Conservation (phyloP, 257 asterid species). For the Fraxinus anomala region DNA sequence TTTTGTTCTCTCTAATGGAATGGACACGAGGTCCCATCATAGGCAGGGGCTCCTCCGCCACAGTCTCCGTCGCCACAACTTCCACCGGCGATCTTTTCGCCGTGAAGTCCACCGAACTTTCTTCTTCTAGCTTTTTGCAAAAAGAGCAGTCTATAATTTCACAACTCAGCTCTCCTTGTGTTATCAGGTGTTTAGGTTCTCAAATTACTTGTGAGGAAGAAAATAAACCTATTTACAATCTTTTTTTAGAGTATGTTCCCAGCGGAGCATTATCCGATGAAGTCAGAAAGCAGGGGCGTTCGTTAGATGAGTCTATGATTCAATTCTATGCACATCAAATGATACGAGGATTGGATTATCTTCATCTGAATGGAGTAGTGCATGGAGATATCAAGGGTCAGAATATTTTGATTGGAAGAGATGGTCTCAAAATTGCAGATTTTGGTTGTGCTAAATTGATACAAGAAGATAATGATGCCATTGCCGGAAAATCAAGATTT, state of each 20-base stretch:
- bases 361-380: constrained; percentile 55
- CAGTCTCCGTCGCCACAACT: constrained; percentile 62
- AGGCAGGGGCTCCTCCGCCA: constrained; percentile 82
- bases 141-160: constrained; percentile 57
- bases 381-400: constrained; percentile 82
- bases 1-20: constrained; percentile 38
- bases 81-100: constrained; percentile 60
- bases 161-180: constrained; percentile 56
- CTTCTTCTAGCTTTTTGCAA: constrained; percentile 44
- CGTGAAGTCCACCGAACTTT: constrained; percentile 59
- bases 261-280: constrained; percentile 75
- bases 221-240: constrained; percentile 39
- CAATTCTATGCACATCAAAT: constrained; percentile 43
- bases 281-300: constrained; percentile 54
- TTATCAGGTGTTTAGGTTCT: constrained; percentile 60
- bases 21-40: constrained; percentile 79
- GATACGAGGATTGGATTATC: constrained; percentile 56
- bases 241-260: constrained; percentile 70
- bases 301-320: constrained; percentile 44
- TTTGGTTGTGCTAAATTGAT: constrained; percentile 66
- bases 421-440: constrained; percentile 66
- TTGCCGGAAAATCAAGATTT: constrained; percentile 15
- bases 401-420: constrained; percentile 54
- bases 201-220: constrained; percentile 37
- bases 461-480: constrained; percentile 11